Evolutionary conservation across 768 basidiomycete species (phyloP).

Genomic region (Paxillus ammoniavirescens): DNA sequence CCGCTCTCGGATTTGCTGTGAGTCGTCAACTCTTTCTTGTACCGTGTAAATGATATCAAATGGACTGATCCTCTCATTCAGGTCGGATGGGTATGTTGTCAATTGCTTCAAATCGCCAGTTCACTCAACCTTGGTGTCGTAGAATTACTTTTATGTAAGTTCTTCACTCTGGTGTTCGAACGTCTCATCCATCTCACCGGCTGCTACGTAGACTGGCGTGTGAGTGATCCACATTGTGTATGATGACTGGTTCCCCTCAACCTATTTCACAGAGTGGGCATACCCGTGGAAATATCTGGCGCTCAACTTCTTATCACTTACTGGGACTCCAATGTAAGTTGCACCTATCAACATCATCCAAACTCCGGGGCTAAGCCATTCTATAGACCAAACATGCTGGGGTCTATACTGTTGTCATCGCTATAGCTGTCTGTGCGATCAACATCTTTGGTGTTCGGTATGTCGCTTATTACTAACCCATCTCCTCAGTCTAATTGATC

Average conservation of each 20-base stretch:
- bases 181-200: not conserved
- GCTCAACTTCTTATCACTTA: conserved; percentile 68
- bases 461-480: conserved; percentile 3
- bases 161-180: conserved; percentile 1
- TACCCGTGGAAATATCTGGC: conserved; percentile 72
- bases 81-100: conserved; percentile 10
- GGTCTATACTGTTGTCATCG: conserved; percentile 56
- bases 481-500: not conserved
- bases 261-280: conserved; percentile 42
- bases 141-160: conserved; percentile 55
- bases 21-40: conserved; percentile 28
- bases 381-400: conserved; percentile 46
- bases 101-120: not conserved
- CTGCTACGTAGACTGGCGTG: not conserved
- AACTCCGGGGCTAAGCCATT: not conserved
- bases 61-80: not conserved
- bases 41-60: not conserved
- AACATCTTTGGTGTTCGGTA: conserved; percentile 70
- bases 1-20: conserved; percentile 58
- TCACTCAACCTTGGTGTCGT: not conserved
- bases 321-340: conserved; percentile 62
- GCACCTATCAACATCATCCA: not conserved
- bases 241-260: not conserved
- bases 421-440: conserved; percentile 53
- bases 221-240: not conserved